Percentiles rank a stretch among this genome's conserved stretches.
phyloP scores from a whole-genome alignment of 768 basidiomycete species.

The Austroboletus eburneus region DNA sequence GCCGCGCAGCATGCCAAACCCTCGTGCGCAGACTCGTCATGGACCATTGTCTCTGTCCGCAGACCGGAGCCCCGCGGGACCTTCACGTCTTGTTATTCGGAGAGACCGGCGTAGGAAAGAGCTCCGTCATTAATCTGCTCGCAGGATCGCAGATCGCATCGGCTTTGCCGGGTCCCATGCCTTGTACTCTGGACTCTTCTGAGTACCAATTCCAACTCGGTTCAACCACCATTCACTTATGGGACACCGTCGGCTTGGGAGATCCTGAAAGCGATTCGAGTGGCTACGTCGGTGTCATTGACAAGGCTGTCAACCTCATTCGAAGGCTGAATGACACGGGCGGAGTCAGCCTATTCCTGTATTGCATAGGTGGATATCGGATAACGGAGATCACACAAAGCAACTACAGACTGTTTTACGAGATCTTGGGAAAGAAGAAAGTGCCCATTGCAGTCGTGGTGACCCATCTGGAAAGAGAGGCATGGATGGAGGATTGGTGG shows the following conservation, averaged over 20 bases:
- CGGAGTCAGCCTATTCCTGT: constrained; percentile 40
- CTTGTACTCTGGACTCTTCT: constrained; percentile 32
- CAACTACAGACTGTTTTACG: constrained; percentile 24
- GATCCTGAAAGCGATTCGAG: constrained; percentile 21
- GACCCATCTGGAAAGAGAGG: constrained; percentile 36
- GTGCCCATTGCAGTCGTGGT: constrained; percentile 39
- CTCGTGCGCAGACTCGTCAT: constrained; percentile 19
- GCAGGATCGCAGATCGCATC: constrained; percentile 24
- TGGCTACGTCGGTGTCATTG: constrained; percentile 25
- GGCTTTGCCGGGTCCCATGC: constrained; percentile 21
- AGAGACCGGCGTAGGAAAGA: constrained; percentile 28
- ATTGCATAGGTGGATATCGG: constrained; percentile 37
- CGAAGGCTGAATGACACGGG: constrained; percentile 24
- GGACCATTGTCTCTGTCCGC: constrained; percentile 13
- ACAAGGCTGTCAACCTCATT: constrained; percentile 33
- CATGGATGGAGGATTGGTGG: constrained; percentile 34
- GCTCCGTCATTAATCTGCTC: constrained; percentile 27
- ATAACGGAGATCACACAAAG: constrained; percentile 26
- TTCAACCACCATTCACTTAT: constrained; percentile 22
- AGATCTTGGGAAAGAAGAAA: constrained; percentile 25
- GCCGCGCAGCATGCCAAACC: constrained; percentile 15
- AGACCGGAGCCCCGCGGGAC: constrained; percentile 16
- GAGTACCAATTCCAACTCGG: constrained; percentile 28
- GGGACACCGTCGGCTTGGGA: constrained; percentile 33
- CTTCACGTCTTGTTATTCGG: constrained; percentile 39